Conservation (phyloP, 2,329 filamentous ascomycete genomes). For the Hypoxylon sp. region DNA sequence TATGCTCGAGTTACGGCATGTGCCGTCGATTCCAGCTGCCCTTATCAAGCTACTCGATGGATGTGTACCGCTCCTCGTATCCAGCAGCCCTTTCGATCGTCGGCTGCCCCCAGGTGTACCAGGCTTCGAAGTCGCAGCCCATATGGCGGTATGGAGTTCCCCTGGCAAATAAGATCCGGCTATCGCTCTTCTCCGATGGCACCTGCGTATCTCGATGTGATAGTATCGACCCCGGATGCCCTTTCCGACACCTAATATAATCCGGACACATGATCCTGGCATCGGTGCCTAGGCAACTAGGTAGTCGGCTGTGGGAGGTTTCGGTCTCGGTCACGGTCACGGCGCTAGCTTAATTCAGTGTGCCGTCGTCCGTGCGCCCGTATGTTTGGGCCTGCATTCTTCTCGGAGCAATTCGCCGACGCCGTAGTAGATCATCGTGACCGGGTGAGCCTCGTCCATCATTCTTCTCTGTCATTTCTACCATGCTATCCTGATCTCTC, state of each 20-base stretch:
- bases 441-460: neutral
- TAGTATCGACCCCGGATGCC: constrained; percentile 9
- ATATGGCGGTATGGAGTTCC: constrained; percentile 39
- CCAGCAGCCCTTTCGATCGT: constrained; percentile 25
- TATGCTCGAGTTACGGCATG: constrained; percentile 19
- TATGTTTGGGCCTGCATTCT: neutral
- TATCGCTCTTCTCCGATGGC: constrained; percentile 24
- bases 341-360: constrained; percentile 7
- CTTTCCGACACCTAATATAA: constrained; percentile 8
- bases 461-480: neutral
- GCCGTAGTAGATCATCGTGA: neutral
- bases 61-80: constrained; percentile 26
- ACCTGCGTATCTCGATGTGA: constrained; percentile 23
- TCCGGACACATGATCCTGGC: constrained; percentile 20
- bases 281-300: too few species aligned
- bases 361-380: constrained; percentile 7
- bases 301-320: too few species aligned
- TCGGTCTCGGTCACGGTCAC: constrained; percentile 8
- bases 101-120: constrained; percentile 8
- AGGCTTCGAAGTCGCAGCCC: constrained; percentile 5
- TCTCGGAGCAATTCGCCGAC: constrained; percentile 3
- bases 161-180: constrained; percentile 23
- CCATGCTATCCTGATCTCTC: neutral
- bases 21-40: constrained; percentile 29
- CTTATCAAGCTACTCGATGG: constrained; percentile 20